These are phyloP conservation scores for Teunomyces barrocoloradensis DNA, from an alignment of 805 yeast genomes.

Conservation along the genomic window DNA sequence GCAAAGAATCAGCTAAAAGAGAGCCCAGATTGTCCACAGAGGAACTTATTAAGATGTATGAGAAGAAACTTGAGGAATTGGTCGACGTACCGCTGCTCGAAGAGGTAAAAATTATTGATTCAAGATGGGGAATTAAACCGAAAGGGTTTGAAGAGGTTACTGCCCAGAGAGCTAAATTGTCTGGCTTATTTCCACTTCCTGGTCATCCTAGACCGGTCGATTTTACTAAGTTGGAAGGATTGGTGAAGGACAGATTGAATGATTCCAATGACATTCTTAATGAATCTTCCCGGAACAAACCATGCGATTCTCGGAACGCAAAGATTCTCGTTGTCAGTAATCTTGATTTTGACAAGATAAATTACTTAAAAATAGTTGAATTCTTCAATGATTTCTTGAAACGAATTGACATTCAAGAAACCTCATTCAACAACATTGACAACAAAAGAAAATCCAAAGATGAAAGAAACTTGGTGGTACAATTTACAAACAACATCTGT, in stretches of 20 bases:
- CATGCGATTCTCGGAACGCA: conserved; percentile 35
- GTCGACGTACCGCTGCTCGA: conserved; percentile 46
- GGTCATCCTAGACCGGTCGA: conserved; percentile 54
- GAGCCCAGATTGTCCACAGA: conserved; percentile 12
- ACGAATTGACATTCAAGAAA: conserved; percentile 42
- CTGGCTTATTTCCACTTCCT: conserved; percentile 77
- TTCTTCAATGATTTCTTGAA: conserved; percentile 45
- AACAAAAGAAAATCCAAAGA: conserved; percentile 35
- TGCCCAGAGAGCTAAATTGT: conserved; percentile 72
- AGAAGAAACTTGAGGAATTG: conserved; percentile 30
- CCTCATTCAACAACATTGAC: conserved; percentile 29
- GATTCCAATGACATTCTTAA: conserved; percentile 31
- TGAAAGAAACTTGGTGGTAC: conserved; percentile 43
- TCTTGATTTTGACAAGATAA: conserved; percentile 30
- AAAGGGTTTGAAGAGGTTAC: conserved; percentile 70
- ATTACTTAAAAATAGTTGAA: conserved; percentile 40
- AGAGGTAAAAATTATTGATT: conserved; percentile 45
- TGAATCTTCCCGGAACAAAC: conserved; percentile 36
- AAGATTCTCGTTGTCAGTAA: conserved; percentile 29
- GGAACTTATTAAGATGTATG: conserved; percentile 19
- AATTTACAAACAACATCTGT: conserved; percentile 47
- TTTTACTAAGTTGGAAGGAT: conserved; percentile 40
- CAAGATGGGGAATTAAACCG: conserved; percentile 73
- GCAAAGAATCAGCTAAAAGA: neutral
- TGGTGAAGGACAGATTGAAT: conserved; percentile 30